Conservation (phyloP, 352 stramenopile species). For the Pythium myriotylum region DNA sequence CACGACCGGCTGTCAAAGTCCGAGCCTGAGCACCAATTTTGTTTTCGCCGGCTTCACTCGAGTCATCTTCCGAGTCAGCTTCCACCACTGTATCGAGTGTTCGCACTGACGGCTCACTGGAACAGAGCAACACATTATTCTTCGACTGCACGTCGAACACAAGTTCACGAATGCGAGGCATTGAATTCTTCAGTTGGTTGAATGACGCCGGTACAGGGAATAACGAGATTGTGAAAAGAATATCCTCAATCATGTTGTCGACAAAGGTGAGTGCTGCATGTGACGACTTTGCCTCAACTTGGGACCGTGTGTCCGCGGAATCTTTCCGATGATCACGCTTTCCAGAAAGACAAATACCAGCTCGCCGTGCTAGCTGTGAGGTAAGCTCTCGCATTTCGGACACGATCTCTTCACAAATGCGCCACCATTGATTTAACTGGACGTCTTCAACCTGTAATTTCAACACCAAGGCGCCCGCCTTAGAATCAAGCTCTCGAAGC, state of each 20-base stretch:
- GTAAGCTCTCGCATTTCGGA: slow-evolving; percentile 43
- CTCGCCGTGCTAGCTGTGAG: slow-evolving; percentile 53
- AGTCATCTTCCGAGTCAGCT: slow-evolving; percentile 1
- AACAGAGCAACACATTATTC: slow-evolving; percentile 22
- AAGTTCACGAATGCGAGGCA: slow-evolving; percentile 36
- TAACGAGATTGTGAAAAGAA: slow-evolving; percentile 14
- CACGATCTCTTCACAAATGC: slow-evolving; percentile 24
- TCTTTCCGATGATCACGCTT: slow-evolving; percentile 60
- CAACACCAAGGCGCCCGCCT: background rate
- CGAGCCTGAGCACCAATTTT: background rate
- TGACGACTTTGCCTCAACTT: slow-evolving; percentile 37
- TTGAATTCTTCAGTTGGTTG: slow-evolving; percentile 6
- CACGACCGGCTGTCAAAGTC: background rate
- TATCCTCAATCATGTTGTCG: slow-evolving; percentile 39
- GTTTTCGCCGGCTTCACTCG: slow-evolving; percentile 2
- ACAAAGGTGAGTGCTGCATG: slow-evolving; percentile 7
- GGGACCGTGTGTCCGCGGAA: slow-evolving; percentile 45
- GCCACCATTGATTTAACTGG: background rate
- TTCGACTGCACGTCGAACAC: slow-evolving; percentile 44
- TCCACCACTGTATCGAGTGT: slow-evolving; percentile 25
- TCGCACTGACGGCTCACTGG: background rate
- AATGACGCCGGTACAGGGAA: background rate
- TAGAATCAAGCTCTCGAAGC: slow-evolving; percentile 38
- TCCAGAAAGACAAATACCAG: slow-evolving; percentile 63
- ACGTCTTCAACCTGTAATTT: background rate